phyloP scores from a whole-genome alignment of 495 filamentous ascomycete genomes.

The Penicillium macrosclerotiorum region DNA sequence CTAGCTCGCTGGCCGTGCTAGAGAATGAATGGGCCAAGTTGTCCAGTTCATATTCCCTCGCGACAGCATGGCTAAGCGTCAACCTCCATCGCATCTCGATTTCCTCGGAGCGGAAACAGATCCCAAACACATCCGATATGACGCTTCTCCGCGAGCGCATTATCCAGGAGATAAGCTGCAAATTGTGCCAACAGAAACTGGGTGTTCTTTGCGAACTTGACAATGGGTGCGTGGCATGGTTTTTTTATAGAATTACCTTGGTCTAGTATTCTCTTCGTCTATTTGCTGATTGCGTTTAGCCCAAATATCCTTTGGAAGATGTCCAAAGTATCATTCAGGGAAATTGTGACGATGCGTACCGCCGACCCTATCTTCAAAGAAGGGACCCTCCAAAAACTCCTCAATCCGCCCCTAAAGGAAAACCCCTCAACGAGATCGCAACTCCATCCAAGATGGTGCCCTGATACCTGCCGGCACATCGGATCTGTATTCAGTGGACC shows the following conservation, averaged over 20 bases:
- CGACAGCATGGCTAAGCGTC: constrained; percentile 45
- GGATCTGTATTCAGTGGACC: constrained; percentile 17
- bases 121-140: constrained; percentile 42
- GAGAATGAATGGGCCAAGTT: constrained; percentile 50
- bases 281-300: constrained; percentile 22
- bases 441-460: constrained; percentile 21
- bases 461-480: constrained; percentile 27
- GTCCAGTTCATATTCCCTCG: constrained; percentile 41
- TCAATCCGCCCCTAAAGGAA: constrained; percentile 27
- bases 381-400: constrained; percentile 31
- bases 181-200: constrained; percentile 46
- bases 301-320: constrained; percentile 48
- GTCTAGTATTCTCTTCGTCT: no score
- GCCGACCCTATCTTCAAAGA: constrained; percentile 41
- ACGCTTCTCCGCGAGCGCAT: constrained; percentile 40
- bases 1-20: constrained; percentile 45
- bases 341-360: constrained; percentile 47
- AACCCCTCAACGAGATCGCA: constrained; percentile 18
- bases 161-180: constrained; percentile 42
- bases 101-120: constrained; percentile 39
- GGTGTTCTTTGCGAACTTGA: constrained; percentile 39
- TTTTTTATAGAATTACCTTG: neutral
- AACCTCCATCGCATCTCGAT: constrained; percentile 43
- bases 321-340: constrained; percentile 43
- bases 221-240: constrained; percentile 35